phyloP scores from a whole-genome alignment of 2,329 filamentous ascomycete species.

The Monilinia laxa region DNA sequence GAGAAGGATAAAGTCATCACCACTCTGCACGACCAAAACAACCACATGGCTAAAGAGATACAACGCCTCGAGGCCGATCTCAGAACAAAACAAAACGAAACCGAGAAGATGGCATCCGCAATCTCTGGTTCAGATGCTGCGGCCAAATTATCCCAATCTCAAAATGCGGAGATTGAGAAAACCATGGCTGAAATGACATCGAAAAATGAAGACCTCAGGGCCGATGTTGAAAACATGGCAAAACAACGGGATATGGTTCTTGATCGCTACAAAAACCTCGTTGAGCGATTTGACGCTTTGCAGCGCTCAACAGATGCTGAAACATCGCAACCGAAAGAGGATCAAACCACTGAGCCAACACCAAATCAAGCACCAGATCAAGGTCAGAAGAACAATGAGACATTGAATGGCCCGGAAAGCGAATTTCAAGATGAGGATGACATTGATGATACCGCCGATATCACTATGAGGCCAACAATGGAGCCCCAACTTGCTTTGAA shows the following conservation, averaged over 20 bases:
- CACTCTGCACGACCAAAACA: not conserved
- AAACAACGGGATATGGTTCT: constrained; percentile 16
- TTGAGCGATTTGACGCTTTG: constrained; percentile 13
- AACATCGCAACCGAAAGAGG: not conserved
- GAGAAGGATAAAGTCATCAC: not conserved
- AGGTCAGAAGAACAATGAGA: not conserved
- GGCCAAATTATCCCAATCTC: not conserved
- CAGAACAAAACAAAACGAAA: not conserved
- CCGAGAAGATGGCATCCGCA: not conserved
- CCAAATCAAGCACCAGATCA: not conserved
- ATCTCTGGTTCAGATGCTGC: not conserved
- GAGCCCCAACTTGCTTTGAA: constrained; percentile 12
- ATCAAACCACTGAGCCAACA: not conserved
- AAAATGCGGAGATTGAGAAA: constrained; percentile 8
- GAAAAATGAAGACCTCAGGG: constrained; percentile 4
- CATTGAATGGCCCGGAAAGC: not conserved
- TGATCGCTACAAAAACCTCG: constrained; percentile 11
- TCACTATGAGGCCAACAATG: constrained; percentile 16
- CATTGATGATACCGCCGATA: not conserved
- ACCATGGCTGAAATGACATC: constrained; percentile 1
- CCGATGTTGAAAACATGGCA: constrained; percentile 6
- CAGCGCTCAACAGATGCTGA: constrained; percentile 6
- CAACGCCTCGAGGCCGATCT: constrained; percentile 1
- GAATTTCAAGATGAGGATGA: not conserved
- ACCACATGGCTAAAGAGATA: not conserved